Evolutionary conservation across 352 stramenopile species (phyloP), one percentile per base, ranked within the genome.

Genomic region (Globisporangium emineosum): DNA sequence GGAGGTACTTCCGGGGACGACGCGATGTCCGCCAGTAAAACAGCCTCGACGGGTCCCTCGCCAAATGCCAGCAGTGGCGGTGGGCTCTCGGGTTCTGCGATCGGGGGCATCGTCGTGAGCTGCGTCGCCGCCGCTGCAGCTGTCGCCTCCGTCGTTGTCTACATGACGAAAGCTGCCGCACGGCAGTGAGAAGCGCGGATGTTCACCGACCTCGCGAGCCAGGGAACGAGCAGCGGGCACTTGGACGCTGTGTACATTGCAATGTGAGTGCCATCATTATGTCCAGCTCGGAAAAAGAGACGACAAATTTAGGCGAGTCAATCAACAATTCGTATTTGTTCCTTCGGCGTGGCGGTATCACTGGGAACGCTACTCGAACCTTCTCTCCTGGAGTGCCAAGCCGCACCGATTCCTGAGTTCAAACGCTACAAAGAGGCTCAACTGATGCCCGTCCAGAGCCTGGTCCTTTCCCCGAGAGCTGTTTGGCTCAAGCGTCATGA

Each of bases 221-320:
- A 35, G 12, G 42, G 57, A 23, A 30, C 23, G 13, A 32, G 29
- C 10, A 45, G 19, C 5, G 32, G 43, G n/a, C 12, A 10, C 7
- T 64, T 45, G 2, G 57, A 64, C 21, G 43, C 57, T 4, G 43
- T 33, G 57, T 64, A 64, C 32, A 30, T 33, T 12, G 57, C 32
- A 19, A 62, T 62, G 57, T 56, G 45, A 30, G n/a, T 12, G n/a
- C n/a, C n/a, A n/a, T n/a, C n/a, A n/a, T n/a, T n/a, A n/a, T n/a
- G n/a, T n/a, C n/a, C n/a, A n/a, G n/a, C n/a, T n/a, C n/a, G n/a
- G n/a, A n/a, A n/a, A n/a, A n/a, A n/a, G n/a, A n/a, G n/a, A n/a
- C n/a, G n/a, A n/a, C n/a, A n/a, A n/a, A n/a, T n/a, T n/a, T n/a
- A n/a, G n/a, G n/a, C n/a, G n/a, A n/a, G n/a, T n/a, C n/a, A n/a